These are phyloP conservation scores for Beauveria sp. DNA, from an alignment of 2,329 filamentous ascomycete species.

Conservation along the genomic window DNA sequence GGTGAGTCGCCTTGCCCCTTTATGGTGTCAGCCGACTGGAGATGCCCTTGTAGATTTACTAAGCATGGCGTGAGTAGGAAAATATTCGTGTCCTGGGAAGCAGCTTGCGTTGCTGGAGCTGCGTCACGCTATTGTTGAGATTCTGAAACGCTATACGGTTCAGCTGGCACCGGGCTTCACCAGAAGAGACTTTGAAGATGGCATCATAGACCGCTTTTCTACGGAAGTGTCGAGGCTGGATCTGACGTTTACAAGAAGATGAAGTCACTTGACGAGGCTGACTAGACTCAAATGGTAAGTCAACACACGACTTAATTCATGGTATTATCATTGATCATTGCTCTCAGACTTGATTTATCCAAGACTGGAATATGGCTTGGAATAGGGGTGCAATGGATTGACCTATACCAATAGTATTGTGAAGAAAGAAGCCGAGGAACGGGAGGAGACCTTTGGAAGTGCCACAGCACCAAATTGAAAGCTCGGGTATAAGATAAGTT, in stretches of 20 bases:
- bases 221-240: background rate
- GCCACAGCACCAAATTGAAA: too few species aligned
- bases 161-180: background rate
- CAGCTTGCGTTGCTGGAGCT: conserved; percentile 28
- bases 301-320: too few species aligned
- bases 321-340: too few species aligned
- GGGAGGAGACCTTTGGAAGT: too few species aligned
- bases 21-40: background rate
- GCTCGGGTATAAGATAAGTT: too few species aligned
- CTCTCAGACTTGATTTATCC: too few species aligned
- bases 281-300: too few species aligned
- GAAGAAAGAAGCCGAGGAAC: too few species aligned
- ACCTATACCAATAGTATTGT: too few species aligned
- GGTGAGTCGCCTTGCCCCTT: conserved; percentile 14
- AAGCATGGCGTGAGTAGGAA: background rate
- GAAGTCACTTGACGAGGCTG: background rate
- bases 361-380: too few species aligned
- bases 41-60: background rate
- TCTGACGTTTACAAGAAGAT: background rate
- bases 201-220: background rate
- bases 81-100: conserved; percentile 28
- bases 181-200: background rate
- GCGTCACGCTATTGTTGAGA: background rate
- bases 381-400: too few species aligned
- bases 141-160: conserved; percentile 4